Evolutionary conservation across 495 filamentous ascomycete genomes (phyloP), one percentile per base, ranked within the genome.

Genomic region (Clohesyomyces aquaticus): DNA sequence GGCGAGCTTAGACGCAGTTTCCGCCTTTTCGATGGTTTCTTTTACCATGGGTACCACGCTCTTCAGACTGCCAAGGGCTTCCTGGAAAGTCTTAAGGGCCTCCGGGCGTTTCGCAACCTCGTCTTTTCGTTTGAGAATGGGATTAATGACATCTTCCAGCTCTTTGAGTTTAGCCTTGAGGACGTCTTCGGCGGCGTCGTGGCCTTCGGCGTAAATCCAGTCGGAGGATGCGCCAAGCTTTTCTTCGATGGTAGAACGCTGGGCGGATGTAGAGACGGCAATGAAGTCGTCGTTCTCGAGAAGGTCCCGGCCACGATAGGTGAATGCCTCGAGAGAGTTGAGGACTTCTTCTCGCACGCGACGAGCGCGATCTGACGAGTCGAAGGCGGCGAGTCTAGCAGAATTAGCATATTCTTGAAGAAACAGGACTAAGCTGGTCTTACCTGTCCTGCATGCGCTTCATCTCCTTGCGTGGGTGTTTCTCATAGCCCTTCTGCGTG

Each of bases 311-410:
- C 88, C 84, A 62, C 85, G 87, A 81, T 99, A 99, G 45, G 92
- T 96, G 74, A 89, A 96, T n/a, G 82, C 85, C 74, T 99, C 94
- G 25, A 99, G 85, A 68, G 89, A 87, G 77, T 99, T 99, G 26
- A 96, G 78, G 10, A 90, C 83, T 75, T 96, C 94, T 73, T 96
- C 93, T 29, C 93, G 87, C 46, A 85, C 78, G 43, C 85, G 75
- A 27, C 92, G 90, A 4, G 87, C 82, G 47, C 79, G 78, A 76
- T 99, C 94, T 1, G 91, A 97, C 22, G 83, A 79, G 66, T 92
- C 91, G 61, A 97, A 96, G 1, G 90, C 87, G 68, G 83, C 77
- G 50, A 97, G 80, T 23, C 91, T 86, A 56, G 1, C 12, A n/a
- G 4, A 52, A 41, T 68, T 22, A 68, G 56, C 19, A 38, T 32